Conservation (phyloP, 129 eudicot genomes). For the Chrysanthemum makinoi region DNA sequence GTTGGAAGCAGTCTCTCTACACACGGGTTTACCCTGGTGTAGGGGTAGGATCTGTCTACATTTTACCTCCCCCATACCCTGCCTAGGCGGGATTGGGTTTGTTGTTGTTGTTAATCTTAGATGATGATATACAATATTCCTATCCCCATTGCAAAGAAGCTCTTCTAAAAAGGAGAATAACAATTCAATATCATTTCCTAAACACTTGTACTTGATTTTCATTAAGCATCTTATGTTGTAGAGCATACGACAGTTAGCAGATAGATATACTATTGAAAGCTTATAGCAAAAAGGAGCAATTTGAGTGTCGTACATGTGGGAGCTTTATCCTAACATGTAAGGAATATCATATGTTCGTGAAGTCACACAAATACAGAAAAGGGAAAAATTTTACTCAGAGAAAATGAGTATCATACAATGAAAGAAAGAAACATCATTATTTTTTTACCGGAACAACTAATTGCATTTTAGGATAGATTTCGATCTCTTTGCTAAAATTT, state of each 20-base stretch:
- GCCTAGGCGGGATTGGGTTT: no score
- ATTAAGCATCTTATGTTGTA: neutral
- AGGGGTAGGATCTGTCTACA: no score
- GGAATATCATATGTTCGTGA: no score
- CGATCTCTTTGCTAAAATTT: neutral
- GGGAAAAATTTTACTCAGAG: neutral
- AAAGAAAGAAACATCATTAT: neutral
- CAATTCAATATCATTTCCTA: neutral
- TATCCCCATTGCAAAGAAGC: neutral
- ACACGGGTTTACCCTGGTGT: no score
- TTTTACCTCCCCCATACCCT: no score
- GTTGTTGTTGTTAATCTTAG: no score
- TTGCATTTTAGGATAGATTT: neutral
- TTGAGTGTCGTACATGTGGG: no score
- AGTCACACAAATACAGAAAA: no score
- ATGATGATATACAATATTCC: neutral
- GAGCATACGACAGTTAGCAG: neutral
- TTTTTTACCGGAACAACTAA: neutral
- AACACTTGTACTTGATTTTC: neutral
- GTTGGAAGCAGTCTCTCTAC: no score
- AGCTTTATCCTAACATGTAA: no score
- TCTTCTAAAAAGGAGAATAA: neutral
- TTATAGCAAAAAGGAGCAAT: neutral
- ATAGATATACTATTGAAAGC: neutral
- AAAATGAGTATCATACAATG: neutral